These are phyloP conservation scores for Diaporthe capsici DNA, from an alignment of 2,329 filamentous ascomycete genomes.

Conservation along the genomic window DNA sequence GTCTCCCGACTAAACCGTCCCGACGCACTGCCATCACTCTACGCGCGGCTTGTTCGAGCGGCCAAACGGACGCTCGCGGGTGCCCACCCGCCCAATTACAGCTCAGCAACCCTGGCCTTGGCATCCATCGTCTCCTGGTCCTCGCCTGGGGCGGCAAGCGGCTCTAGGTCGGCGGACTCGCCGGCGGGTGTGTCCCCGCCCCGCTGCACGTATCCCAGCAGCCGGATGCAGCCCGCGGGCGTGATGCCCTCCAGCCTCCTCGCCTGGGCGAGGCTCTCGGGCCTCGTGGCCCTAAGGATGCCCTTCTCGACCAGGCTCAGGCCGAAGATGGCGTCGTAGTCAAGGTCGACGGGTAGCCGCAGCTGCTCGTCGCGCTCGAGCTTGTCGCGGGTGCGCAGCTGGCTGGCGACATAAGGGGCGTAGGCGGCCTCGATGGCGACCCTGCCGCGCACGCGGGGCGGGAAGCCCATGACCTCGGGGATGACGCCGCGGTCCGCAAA, in stretches of 20 bases:
- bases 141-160: slow-evolving; percentile 47
- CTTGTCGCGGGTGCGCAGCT: slow-evolving; percentile 74
- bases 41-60: background rate
- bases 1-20: background rate
- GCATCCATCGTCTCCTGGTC: slow-evolving; percentile 58
- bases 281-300: slow-evolving; percentile 77
- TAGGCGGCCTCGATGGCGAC: slow-evolving; percentile 88
- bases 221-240: slow-evolving; percentile 69
- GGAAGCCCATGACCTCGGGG: slow-evolving; percentile 68
- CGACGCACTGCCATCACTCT: background rate
- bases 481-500: slow-evolving; percentile 66
- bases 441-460: slow-evolving; percentile 73
- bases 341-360: slow-evolving; percentile 78
- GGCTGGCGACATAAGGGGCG: slow-evolving; percentile 85
- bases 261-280: slow-evolving; percentile 91
- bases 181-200: background rate
- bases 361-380: slow-evolving; percentile 85
- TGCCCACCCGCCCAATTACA: slow-evolving; percentile 43
- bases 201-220: slow-evolving; percentile 72
- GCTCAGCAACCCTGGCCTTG: slow-evolving; percentile 54
- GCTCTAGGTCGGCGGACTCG: slow-evolving; percentile 20
- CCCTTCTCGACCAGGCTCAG: slow-evolving; percentile 85
- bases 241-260: slow-evolving; percentile 86
- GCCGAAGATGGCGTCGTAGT: slow-evolving; percentile 81
- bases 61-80: background rate